Conservation (phyloP, 2,329 filamentous ascomycete genomes). For the Pseudogymnoascus pannorum region DNA sequence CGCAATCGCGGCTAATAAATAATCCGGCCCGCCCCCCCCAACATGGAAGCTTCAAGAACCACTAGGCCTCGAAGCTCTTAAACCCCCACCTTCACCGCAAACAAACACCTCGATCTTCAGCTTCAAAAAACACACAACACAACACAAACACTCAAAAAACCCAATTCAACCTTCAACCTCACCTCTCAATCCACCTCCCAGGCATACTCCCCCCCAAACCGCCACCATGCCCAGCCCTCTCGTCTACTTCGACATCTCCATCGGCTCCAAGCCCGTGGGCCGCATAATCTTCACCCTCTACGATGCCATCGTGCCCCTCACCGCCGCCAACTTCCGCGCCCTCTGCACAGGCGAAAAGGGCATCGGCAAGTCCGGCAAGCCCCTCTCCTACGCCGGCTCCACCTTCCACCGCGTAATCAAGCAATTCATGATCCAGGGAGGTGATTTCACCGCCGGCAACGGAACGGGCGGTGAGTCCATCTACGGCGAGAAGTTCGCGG, state of each 20-base stretch:
- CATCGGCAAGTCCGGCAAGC: slow-evolving; percentile 69
- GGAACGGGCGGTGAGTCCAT: slow-evolving; percentile 96
- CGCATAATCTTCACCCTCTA: slow-evolving; percentile 83
- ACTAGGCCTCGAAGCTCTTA: background rate
- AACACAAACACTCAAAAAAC: background rate
- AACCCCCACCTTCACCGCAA: background rate
- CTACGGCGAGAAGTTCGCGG: slow-evolving; percentile 93
- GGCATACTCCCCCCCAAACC: background rate
- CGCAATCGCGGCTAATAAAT: background rate
- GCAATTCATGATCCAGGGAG: slow-evolving; percentile 97
- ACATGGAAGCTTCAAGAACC: background rate
- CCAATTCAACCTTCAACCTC: too few species aligned
- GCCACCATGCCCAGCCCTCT: background rate
- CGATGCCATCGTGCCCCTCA: slow-evolving; percentile 76
- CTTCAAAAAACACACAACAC: background rate
- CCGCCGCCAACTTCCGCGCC: slow-evolving; percentile 89
- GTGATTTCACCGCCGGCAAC: slow-evolving; percentile 92
- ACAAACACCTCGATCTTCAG: background rate
- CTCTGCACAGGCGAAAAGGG: slow-evolving; percentile 96
- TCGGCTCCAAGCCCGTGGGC: slow-evolving; percentile 66
- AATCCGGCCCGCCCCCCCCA: background rate
- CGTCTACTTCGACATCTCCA: slow-evolving; percentile 88
- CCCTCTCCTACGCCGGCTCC: slow-evolving; percentile 87
- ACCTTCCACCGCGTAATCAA: slow-evolving; percentile 96
- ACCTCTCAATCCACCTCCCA: background rate